phyloP scores from a whole-genome alignment of 495 filamentous ascomycete species.

The Podospora pseudoanserina region DNA sequence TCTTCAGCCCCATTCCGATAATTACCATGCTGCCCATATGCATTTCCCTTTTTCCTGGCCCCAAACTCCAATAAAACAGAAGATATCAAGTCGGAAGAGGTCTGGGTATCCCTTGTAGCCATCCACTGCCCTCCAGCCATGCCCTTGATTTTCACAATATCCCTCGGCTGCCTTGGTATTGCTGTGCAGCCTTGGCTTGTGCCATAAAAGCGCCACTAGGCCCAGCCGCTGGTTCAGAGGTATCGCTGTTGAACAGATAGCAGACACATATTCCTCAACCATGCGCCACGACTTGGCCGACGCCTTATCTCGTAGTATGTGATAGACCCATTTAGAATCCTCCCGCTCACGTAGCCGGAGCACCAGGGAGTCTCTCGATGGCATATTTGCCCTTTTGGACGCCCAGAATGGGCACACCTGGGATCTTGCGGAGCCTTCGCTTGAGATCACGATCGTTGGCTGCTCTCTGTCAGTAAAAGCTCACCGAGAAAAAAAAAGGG shows the following conservation, averaged over 20 bases:
- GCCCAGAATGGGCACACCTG: conserved; percentile 53
- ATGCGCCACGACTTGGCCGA: background rate
- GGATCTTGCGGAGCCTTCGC: conserved; percentile 75
- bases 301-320: background rate
- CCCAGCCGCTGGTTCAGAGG: background rate
- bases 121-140: background rate
- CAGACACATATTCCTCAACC: background rate
- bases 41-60: background rate
- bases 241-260: background rate
- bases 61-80: background rate
- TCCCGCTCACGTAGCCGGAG: conserved; percentile 42
- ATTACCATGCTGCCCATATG: background rate
- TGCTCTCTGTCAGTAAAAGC: conserved; percentile 6
- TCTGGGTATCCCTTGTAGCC: background rate
- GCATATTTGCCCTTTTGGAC: conserved; percentile 83
- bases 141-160: background rate
- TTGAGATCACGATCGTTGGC: conserved; percentile 87
- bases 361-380: conserved; percentile 86
- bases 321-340: conserved; percentile 3
- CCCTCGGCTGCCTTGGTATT: background rate
- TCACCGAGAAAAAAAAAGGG: background rate
- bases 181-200: background rate
- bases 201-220: background rate
- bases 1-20: background rate
- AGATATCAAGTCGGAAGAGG: background rate